Base-by-base conservation (phyloP, 495 filamentous ascomycete species). In the Bathelium albidoporum region DNA sequence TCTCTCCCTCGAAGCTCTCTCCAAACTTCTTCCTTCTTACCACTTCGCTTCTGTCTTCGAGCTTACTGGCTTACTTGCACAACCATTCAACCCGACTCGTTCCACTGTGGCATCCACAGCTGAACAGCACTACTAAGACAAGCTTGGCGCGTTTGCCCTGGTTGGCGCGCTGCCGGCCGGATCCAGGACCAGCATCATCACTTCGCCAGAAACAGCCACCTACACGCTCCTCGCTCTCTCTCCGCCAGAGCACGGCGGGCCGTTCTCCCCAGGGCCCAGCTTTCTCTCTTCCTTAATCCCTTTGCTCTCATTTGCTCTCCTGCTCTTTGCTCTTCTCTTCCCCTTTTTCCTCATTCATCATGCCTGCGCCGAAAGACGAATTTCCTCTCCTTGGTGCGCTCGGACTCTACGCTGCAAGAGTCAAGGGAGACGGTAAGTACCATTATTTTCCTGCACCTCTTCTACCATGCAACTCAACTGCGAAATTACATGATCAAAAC, bases 341-440 rank as follows among this genome's bases (percentile, higher is more conserved):
- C 24, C 45, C 29, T 63, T 55, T 63, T 52, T 31, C 11, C 28
- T 39, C 59, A 11, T 26, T 62, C 59, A 58, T 29, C 31, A 68
- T 68, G 69, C 64, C 63, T 62, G 65, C 28, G n/a, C 63, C 61
- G 39, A 60, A 34, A 52, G 74, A 80, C 22, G 82, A 86, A 67
- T 85, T 86, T 64, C 83, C 81, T 32, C 66, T 79, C 32, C 78
- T 86, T n/a, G 68, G 73, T 29, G 72, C 67, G 26, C 63, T 75
- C 49, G 79, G 81, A 61, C 67, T 85, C 36, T 84, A 83, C 67
- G 77, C 78, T 44, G 71, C 74, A 20, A 62, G 77, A 18, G 85
- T 79, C 44, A 71, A 69, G 20, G 83, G 82, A 34, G 79, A 83
- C 68, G 82, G 82, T 75, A 73, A 74, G 75, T 67, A 53, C 58